Percentiles rank a stretch among this genome's conserved stretches.
These are phyloP conservation scores for Fomitopsis pulvina DNA, from an alignment of 768 basidiomycete genomes.

Conservation along the genomic window DNA sequence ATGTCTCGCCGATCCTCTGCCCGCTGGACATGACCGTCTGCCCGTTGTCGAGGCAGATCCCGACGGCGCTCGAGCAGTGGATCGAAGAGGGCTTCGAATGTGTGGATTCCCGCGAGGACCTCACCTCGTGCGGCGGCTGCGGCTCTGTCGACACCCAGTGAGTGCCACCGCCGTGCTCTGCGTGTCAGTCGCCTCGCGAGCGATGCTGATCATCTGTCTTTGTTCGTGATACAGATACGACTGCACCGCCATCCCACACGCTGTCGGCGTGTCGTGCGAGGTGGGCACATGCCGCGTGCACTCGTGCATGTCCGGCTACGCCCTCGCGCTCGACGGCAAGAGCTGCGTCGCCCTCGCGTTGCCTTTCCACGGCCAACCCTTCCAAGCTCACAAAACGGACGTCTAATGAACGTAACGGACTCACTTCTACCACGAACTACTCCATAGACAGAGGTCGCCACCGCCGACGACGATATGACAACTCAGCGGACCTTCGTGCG, in stretches of 20 bases:
- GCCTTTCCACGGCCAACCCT: background rate
- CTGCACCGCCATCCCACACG: slow-evolving; percentile 20
- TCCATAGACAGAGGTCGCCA: too few relatives aligned
- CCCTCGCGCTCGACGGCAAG: slow-evolving; percentile 9
- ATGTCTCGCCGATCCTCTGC: slow-evolving; percentile 16
- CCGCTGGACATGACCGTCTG: slow-evolving; percentile 16
- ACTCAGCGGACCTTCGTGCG: too few relatives aligned
- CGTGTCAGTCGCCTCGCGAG: background rate
- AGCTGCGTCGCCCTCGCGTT: slow-evolving; percentile 11
- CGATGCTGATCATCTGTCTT: background rate
- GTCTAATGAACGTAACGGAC: too few relatives aligned
- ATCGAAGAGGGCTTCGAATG: slow-evolving; percentile 23
- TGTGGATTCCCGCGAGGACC: slow-evolving; percentile 22
- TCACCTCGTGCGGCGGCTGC: slow-evolving; percentile 26
- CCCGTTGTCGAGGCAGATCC: slow-evolving; percentile 13
- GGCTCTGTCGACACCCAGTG: slow-evolving; percentile 17
- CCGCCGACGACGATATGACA: too few relatives aligned
- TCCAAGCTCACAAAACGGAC: too few relatives aligned
- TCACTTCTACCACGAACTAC: too few relatives aligned
- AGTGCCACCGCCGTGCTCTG: slow-evolving; percentile 6
- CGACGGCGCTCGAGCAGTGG: slow-evolving; percentile 13
- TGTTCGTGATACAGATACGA: slow-evolving; percentile 18
- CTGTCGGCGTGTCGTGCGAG: slow-evolving; percentile 22
- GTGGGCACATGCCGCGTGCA: slow-evolving; percentile 20
- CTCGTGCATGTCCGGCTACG: slow-evolving; percentile 23